Evolutionary conservation across 2,329 filamentous ascomycete genomes (phyloP), one percentile per base, ranked within the genome.

Genomic region (Trichoderma cornu-damae): DNA sequence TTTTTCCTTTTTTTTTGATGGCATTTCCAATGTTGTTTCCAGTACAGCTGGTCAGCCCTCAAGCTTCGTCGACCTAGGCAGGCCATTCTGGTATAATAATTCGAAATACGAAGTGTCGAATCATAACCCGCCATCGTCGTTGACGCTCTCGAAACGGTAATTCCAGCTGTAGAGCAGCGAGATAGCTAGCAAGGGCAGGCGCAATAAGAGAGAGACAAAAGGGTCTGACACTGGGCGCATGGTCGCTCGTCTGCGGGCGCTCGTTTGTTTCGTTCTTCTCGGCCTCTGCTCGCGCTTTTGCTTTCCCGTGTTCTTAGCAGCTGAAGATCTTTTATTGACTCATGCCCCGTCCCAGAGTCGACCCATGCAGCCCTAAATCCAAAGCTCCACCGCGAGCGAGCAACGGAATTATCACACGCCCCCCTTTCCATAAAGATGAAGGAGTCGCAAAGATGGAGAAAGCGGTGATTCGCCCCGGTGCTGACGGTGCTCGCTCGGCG

Each of bases 311-410:
- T 24, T n/a, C 9, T 11, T 55, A 26, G 37, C 37, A 43, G 40
- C 42, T 47, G 42, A 37, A 55, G 40, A 55, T 55, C 52, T 46
- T n/a, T 38, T 47, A 35, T 55, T 47, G 42, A 47, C 40, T 47
- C 52, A 47, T 55, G 20, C 30, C 34, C 37, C 40, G 28, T 55
- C 32, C 40, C 50, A 54, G 38, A 30, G n/a, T 30, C 47, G 11
- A 46, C 52, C 52, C 52, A 55, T 55, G 52, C 52, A 55, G 52
- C 52, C 52, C 52, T 55, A 55, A 55, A 47, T n/a, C 40, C 38
- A 20, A 22, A 38, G 52, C 52, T 55, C 52, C 52, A 55, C 42
- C 42, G 28, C 18, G 18, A 20, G 38, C 16, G 12, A 24, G 18
- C 47, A 37, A n/a, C 32, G 44, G 12, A 28, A 35, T 20, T 35